Base-by-base conservation (phyloP, 2,329 filamentous ascomycete genomes). In the Penicillium sp. region DNA sequence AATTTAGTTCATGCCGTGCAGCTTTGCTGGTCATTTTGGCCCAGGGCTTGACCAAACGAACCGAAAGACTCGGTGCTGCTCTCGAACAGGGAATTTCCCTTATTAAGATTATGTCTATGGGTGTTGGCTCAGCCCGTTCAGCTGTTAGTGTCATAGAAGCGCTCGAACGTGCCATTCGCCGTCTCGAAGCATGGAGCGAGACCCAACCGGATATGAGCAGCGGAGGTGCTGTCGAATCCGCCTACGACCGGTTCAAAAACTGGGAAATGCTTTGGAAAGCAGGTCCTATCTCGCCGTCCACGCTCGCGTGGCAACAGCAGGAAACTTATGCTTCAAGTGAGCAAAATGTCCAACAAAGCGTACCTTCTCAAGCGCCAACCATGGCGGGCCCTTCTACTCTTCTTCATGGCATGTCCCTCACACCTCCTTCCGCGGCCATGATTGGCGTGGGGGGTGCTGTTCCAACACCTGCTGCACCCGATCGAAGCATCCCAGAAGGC, bases 1-100 rank as follows among this genome's bases (percentile, higher is more conserved):
- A 84, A 61, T 84, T 83, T 64, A 82, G 80, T 65, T 80, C 82
- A 3, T 83, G 81, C 50, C 81, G 82, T 42, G 81, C 81, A 10
- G 81, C 82, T 9, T 70, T 84, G 6, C 73, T 84, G 3, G 81
- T 83, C 29, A 75, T 77, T 17, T 61, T 77, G 7, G 75, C 75
- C 0, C 75, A 77, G 44, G 74, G 72, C 19, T 59, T 77, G 19
- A 75, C 73, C 3, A 75, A 76, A 48, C 72, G 74, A 15, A 76
- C 75, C 0, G 73, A 77, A 54, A 65, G 75, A 33, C 74, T 81
- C 13, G 77, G 78, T 27, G 77, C 79, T 41, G 75, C 76, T 9
- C 70, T 83, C 3, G 72, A 79, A n/a, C 78, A 80, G 39, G 81
- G 81, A 8, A 77, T 83, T 65, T 75, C 75, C 7, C 74, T 83